A percentile compares a stretch with the other conserved stretches of the same genome.
Evolutionary conservation across 2,329 filamentous ascomycete species (phyloP).

Genomic region (Bisporella sp.): DNA sequence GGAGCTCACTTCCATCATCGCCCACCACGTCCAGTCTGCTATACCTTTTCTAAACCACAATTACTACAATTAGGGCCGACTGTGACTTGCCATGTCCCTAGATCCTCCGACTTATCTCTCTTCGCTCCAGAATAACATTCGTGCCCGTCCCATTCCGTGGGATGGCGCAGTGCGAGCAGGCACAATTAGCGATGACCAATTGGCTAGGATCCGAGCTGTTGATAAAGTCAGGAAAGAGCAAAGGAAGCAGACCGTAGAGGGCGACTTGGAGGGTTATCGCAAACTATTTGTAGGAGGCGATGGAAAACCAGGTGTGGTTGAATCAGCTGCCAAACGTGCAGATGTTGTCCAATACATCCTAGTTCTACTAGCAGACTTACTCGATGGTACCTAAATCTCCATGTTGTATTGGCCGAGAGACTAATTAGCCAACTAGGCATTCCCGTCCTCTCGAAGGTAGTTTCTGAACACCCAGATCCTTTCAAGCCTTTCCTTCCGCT

Average conservation of each 20-base stretch:
- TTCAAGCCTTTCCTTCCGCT: slow-evolving; percentile 81
- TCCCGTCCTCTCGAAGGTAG: slow-evolving; percentile 67
- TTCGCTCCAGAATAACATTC: slow-evolving; percentile 94
- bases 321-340: slow-evolving; percentile 75
- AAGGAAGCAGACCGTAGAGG: slow-evolving; percentile 74
- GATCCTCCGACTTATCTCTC: slow-evolving; percentile 83
- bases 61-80: slow-evolving; percentile 14
- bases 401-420: background rate
- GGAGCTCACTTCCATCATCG: background rate
- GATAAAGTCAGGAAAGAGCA: slow-evolving; percentile 94
- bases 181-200: slow-evolving; percentile 87
- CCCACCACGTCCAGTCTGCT: background rate
- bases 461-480: slow-evolving; percentile 68
- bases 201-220: slow-evolving; percentile 92
- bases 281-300: slow-evolving; percentile 71
- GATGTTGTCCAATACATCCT: slow-evolving; percentile 95
- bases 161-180: slow-evolving; percentile 91
- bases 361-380: slow-evolving; percentile 78
- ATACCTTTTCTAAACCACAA: background rate
- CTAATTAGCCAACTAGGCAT: slow-evolving; percentile 50
- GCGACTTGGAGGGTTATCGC: slow-evolving; percentile 73
- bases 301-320: slow-evolving; percentile 66
- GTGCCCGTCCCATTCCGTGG: slow-evolving; percentile 93
- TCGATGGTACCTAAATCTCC: slow-evolving; percentile 58
- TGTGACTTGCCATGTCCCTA: slow-evolving; percentile 63